Conservation (phyloP, 495 filamentous ascomycete species). For the Neurospora sp. region DNA sequence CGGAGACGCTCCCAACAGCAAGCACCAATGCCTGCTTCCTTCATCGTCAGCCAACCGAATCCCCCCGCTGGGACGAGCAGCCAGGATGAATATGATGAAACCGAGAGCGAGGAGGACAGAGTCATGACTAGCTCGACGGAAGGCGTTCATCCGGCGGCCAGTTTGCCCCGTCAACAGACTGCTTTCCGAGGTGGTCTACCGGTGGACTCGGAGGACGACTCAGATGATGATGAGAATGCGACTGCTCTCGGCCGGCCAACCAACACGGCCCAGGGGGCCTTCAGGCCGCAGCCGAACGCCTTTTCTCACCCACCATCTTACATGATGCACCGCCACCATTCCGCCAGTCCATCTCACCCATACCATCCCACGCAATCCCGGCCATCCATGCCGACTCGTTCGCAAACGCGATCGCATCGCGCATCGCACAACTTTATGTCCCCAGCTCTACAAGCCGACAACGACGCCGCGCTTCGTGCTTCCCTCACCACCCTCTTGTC, state of each 20-base stretch:
- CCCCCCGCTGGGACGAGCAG: slow-evolving; percentile 58
- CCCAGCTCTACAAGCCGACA: slow-evolving; percentile 70
- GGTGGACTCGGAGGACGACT: slow-evolving; percentile 20
- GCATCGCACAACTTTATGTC: slow-evolving; percentile 52
- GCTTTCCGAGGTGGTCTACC: slow-evolving; percentile 3
- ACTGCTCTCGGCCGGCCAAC: slow-evolving; percentile 61
- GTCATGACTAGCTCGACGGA: slow-evolving; percentile 82
- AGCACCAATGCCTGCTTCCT: slow-evolving; percentile 22
- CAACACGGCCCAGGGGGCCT: slow-evolving; percentile 39
- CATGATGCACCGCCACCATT: slow-evolving; percentile 37
- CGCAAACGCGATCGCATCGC: slow-evolving; percentile 37
- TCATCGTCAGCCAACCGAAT: slow-evolving; percentile 26
- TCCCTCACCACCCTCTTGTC: slow-evolving; percentile 92
- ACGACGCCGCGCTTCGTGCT: slow-evolving; percentile 86
- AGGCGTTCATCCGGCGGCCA: slow-evolving; percentile 39
- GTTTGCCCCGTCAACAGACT: slow-evolving; percentile 11
- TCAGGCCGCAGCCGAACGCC: slow-evolving; percentile 80
- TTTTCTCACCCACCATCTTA: slow-evolving; percentile 75
- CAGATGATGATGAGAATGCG: slow-evolving; percentile 62
- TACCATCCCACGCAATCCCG: slow-evolving; percentile 27
- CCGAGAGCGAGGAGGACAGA: slow-evolving; percentile 51
- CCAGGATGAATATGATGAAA: slow-evolving; percentile 72
- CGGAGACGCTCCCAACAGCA: slow-evolving; percentile 47
- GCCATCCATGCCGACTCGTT: slow-evolving; percentile 30
- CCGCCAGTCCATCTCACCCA: slow-evolving; percentile 33